Evolutionary conservation across 176 grass and related monocot species (phyloP), one percentile per base, ranked within the genome.

Genomic region (Thinopyrum elongatum): DNA sequence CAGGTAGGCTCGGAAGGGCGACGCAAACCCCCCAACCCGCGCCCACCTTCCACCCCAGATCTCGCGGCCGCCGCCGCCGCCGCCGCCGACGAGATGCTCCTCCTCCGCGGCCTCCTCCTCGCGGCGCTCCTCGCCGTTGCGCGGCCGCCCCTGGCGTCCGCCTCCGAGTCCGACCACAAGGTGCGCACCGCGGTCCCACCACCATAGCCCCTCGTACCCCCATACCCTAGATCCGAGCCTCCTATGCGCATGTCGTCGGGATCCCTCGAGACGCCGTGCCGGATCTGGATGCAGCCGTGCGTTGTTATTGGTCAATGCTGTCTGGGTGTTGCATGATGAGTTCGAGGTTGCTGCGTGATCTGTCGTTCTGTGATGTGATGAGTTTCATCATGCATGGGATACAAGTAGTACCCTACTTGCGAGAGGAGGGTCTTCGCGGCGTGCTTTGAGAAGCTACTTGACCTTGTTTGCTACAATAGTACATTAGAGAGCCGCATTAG

Each of bases 111-210:
- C 66, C 34, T 80, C 76, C 30, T 87, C 85, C 74, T 71, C 68
- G 46, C 29, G 3, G 28, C 38, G 29, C 49, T 91, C 29, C 29
- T 91, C 70, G n/a, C 77, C 51, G 62, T 81, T 28, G 62, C 70
- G 10, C 34, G 19, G 35, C 38, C 22, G 34, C 88, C 80, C 39
- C 30, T 78, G 69, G 69, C 90, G 25, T 87, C 69, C 81, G 90
- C 90, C 87, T 95, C 87, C 67, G 95, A 94, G 78, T 87, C 90
- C 64, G 93, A 98, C 74, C 91, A 87, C 88, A 93, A 98, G 96
- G 96, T 98, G 77, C 78, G 76, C 55, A 14, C 57, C 11, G 22
- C 41, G 4, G 7, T 21, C 10, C 46, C 35, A 16, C 75, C 6
- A n/a, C 7, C 58, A 16, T 41, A 36, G 35, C 8, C 36, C 35